phyloP scores from a whole-genome alignment of 768 basidiomycete species.

The Pleurotus salmoneostramineus region DNA sequence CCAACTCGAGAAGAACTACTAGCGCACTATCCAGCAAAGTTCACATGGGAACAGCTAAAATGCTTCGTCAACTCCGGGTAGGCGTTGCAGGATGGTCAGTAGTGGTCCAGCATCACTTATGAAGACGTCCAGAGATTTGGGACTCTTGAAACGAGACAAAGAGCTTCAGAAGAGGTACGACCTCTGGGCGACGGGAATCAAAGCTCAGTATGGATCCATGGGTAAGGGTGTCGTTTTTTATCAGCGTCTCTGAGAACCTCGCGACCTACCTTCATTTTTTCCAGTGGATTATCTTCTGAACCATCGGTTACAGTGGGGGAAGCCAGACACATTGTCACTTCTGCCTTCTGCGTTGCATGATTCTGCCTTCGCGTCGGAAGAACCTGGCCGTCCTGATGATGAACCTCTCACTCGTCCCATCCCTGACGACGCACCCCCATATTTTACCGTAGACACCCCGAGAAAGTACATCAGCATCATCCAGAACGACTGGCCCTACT shows the following conservation, averaged over 20 bases:
- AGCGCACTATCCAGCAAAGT: conserved; percentile 67
- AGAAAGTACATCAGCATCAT: conserved; percentile 62
- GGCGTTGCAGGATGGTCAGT: conserved; percentile 11
- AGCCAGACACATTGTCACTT: conserved; percentile 60
- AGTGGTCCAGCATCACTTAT: neutral
- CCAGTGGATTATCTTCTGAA: conserved; percentile 71
- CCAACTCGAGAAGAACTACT: conserved; percentile 68
- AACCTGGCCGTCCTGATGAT: neutral
- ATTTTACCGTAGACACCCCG: conserved; percentile 66
- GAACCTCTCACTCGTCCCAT: conserved; percentile 17
- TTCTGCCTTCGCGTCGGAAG: conserved; percentile 9
- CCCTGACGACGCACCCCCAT: conserved; percentile 38
- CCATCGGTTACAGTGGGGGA: conserved; percentile 73
- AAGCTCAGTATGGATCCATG: conserved; percentile 57
- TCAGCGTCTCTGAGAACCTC: neutral
- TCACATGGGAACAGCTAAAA: conserved; percentile 74
- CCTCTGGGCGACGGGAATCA: conserved; percentile 52
- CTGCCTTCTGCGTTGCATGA: conserved; percentile 49
- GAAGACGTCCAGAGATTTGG: conserved; percentile 58
- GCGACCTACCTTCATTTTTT: neutral
- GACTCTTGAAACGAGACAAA: conserved; percentile 71
- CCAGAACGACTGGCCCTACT: conserved; percentile 89
- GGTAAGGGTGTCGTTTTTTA: conserved; percentile 36
- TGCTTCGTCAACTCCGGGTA: conserved; percentile 79
- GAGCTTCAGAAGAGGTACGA: conserved; percentile 66